Evolutionary conservation across 768 basidiomycete species (phyloP), one percentile per base, ranked within the genome.

Genomic region (Crepidotus variabilis): DNA sequence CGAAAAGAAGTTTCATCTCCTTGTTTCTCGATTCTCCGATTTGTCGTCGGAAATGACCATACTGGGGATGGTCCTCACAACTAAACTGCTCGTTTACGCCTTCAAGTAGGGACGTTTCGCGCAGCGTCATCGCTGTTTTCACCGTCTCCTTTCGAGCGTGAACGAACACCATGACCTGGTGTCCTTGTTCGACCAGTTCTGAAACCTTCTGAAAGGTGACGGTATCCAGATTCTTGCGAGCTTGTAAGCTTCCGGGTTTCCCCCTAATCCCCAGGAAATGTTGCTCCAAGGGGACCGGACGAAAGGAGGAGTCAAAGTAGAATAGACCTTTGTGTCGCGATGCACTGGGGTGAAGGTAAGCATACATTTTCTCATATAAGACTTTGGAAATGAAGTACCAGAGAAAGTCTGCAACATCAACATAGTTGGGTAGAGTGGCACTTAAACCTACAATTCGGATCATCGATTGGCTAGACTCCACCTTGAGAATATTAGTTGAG

Each of bases 121-220:
- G 84, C 22, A 99, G 77, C 9, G 80, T 83, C 64, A 85, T 75
- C 0, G 95, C 95, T 0, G 91, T 84, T 67, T 96, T 97, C 52
- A 98, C 97, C 0, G 97, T 99, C 67, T 98, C 97, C 73, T 97
- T 98, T 28, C 97, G 83, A 13, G 97, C 93, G 70, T 99, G 97
- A 8, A 99, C 97, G 65, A 99, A 99, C 0, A 99, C 95, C 95
- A 99, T 98, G 58, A 97, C 94, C 70, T 98, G 97, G 72, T 99
- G 97, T 2, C 95, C 97, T 62, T 86, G 82, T n/a, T 74, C 78
- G 24, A 98, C 91, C 6, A 98, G 77, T 33, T 90, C 88, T 2
- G 88, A 81, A 18, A 98, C 94, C 72, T 96, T 98, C 63, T 95
- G 80, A 63, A 89, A 98, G 1, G 91, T 87, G 22, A 93, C 92